phyloP scores from a whole-genome alignment of 1,139 yeast species.

The Barnettozyma hawaiiensis region DNA sequence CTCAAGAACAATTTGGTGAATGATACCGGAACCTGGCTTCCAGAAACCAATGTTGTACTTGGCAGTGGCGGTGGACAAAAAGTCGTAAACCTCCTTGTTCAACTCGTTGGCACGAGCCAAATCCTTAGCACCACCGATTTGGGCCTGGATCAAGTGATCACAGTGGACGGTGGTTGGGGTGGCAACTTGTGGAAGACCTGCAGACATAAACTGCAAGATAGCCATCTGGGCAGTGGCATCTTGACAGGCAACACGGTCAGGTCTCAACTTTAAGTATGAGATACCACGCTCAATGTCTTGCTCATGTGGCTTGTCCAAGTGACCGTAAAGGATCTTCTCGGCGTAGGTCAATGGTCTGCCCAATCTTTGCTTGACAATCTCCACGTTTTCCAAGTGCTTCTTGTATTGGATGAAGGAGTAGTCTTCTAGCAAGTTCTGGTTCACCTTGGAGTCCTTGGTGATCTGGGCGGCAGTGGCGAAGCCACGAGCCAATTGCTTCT shows the following conservation, averaged over 20 bases:
- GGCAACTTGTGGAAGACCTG: constrained; percentile 85
- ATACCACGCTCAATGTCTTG: constrained; percentile 96
- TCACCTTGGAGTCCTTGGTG: constrained; percentile 87
- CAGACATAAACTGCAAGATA: constrained; percentile 95
- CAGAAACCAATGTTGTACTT: constrained; percentile 99
- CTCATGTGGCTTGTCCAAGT: constrained; percentile 90
- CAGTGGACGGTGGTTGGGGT: constrained; percentile 98
- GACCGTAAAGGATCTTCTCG: constrained; percentile 94
- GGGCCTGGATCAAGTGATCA: constrained; percentile 98
- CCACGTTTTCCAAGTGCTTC: constrained; percentile 74
- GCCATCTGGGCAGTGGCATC: constrained; percentile 99
- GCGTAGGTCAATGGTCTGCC: constrained; percentile 96
- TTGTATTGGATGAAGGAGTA: constrained; percentile 77
- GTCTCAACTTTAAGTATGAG: constrained; percentile 93
- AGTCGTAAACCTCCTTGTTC: constrained; percentile 96
- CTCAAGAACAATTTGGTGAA: constrained; percentile 95
- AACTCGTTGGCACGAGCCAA: constrained; percentile 87
- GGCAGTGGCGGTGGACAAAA: constrained; percentile 89
- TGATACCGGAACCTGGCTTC: constrained; percentile 99
- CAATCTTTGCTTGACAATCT: constrained; percentile 81
- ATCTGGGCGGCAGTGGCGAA: constrained; percentile 68
- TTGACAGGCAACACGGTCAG: constrained; percentile 99
- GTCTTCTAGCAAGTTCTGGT: constrained; percentile 86
- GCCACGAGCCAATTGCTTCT: constrained; percentile 42
- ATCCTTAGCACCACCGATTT: constrained; percentile 89